Conservation (phyloP, 2,329 filamentous ascomycete species). For the Exophiala sp. region DNA sequence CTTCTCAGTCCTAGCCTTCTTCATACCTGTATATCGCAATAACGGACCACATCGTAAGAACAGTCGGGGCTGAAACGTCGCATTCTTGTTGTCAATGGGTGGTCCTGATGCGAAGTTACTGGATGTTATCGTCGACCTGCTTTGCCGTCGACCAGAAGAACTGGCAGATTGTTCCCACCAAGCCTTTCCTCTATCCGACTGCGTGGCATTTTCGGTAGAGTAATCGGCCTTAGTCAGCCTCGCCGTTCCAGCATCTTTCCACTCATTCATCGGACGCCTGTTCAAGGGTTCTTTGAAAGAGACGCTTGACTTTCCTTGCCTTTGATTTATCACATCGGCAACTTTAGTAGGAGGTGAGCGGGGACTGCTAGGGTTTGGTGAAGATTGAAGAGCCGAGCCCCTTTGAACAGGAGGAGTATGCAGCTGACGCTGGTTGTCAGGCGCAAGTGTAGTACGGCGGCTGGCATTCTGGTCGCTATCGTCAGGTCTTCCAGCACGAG, state of each 20-base stretch:
- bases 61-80: conserved; percentile 70
- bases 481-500: conserved; percentile 1
- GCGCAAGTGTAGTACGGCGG: neutral
- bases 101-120: conserved; percentile 44
- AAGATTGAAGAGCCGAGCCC: conserved; percentile 18
- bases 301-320: conserved; percentile 36
- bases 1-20: conserved; percentile 40
- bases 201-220: conserved; percentile 50
- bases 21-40: conserved; percentile 87
- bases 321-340: conserved; percentile 22
- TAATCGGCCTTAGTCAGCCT: conserved; percentile 58
- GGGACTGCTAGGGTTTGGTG: conserved; percentile 24
- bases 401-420: conserved; percentile 12
- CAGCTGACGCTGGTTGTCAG: conserved; percentile 8
- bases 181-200: conserved; percentile 53
- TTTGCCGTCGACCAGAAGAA: conserved; percentile 41
- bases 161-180: conserved; percentile 72
- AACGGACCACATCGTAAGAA: conserved; percentile 89
- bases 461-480: neutral
- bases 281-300: conserved; percentile 47
- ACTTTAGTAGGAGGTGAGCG: conserved; percentile 20
- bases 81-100: conserved; percentile 23
- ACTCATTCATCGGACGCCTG: conserved; percentile 54
- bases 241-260: conserved; percentile 65
- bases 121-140: conserved; percentile 46